Evolutionary conservation across 495 filamentous ascomycete genomes (phyloP).

Genomic region (Penicillium maclennaniae): DNA sequence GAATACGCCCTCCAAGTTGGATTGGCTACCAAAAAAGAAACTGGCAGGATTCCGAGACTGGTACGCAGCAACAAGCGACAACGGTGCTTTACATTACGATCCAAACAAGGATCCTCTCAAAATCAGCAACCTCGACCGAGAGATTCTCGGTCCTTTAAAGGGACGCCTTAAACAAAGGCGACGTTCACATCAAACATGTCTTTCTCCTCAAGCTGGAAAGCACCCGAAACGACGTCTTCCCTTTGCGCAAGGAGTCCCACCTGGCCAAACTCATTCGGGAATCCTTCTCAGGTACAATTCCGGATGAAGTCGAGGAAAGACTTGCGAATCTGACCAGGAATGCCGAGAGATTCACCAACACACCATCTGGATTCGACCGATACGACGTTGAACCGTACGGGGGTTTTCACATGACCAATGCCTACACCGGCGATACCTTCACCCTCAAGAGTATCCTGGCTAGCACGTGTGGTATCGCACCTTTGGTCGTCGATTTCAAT

Average conservation of each 20-base stretch:
- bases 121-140: slow-evolving; percentile 37
- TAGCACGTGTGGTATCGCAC: slow-evolving; percentile 37
- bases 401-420: slow-evolving; percentile 35
- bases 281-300: slow-evolving; percentile 24
- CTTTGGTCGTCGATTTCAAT: slow-evolving; percentile 41
- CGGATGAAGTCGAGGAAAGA: slow-evolving; percentile 23
- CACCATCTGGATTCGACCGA: slow-evolving; percentile 16
- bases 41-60: slow-evolving; percentile 27
- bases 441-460: slow-evolving; percentile 41
- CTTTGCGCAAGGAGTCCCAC: slow-evolving; percentile 32
- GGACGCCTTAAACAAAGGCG: slow-evolving; percentile 24
- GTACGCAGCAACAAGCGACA: slow-evolving; percentile 13
- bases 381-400: slow-evolving; percentile 21
- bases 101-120: slow-evolving; percentile 35
- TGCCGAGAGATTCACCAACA: slow-evolving; percentile 33
- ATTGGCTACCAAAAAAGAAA: slow-evolving; percentile 22
- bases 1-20: slow-evolving; percentile 10
- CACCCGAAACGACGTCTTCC: slow-evolving; percentile 43
- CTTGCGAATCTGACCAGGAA: slow-evolving; percentile 32
- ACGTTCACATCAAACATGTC: slow-evolving; percentile 35
- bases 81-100: slow-evolving; percentile 28
- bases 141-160: slow-evolving; percentile 26
- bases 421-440: slow-evolving; percentile 34
- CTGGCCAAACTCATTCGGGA: slow-evolving; percentile 20
- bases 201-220: slow-evolving; percentile 42